phyloP scores from a whole-genome alignment of 2,329 filamentous ascomycete species.

The Colletotrichum orchidophilum region DNA sequence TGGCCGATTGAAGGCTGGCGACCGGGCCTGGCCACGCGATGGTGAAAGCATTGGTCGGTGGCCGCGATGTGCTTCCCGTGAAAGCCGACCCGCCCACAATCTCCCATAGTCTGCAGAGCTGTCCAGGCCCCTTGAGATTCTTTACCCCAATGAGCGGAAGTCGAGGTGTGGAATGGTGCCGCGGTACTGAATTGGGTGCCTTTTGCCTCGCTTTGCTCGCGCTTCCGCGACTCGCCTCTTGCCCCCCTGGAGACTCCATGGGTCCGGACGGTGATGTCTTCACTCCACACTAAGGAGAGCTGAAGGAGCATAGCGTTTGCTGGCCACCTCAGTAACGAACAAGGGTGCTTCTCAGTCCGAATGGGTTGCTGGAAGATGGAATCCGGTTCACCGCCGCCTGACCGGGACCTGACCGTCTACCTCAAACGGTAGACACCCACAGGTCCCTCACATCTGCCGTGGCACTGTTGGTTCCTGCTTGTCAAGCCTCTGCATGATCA shows the following conservation, averaged over 20 bases:
- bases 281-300: neutral
- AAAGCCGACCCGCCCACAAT: slow-evolving; percentile 25
- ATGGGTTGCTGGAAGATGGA: neutral
- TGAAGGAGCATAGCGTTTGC: neutral
- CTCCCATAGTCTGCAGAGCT: slow-evolving; percentile 16
- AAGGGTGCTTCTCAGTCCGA: neutral
- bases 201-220: slow-evolving; percentile 6
- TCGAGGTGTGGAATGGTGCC: slow-evolving; percentile 12
- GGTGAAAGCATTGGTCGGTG: neutral
- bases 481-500: slow-evolving; percentile 33
- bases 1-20: slow-evolving; percentile 10
- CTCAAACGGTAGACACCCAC: slow-evolving; percentile 28
- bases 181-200: slow-evolving; percentile 1
- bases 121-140: slow-evolving; percentile 15
- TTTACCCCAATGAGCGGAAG: neutral
- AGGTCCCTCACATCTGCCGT: neutral
- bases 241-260: slow-evolving; percentile 6
- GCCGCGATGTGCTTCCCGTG: slow-evolving; percentile 19
- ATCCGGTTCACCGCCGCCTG: slow-evolving; percentile 16
- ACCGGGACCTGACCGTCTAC: slow-evolving; percentile 30
- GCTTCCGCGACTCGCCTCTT: slow-evolving; percentile 21
- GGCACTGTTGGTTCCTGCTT: slow-evolving; percentile 23
- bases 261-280: slow-evolving; percentile 3
- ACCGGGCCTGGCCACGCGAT: slow-evolving; percentile 8
- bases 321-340: neutral